A percentile compares a stretch with the other conserved stretches of the same genome.
phyloP scores from a whole-genome alignment of 2,329 filamentous ascomycete species.

The Cryphonectria nitschkei region DNA sequence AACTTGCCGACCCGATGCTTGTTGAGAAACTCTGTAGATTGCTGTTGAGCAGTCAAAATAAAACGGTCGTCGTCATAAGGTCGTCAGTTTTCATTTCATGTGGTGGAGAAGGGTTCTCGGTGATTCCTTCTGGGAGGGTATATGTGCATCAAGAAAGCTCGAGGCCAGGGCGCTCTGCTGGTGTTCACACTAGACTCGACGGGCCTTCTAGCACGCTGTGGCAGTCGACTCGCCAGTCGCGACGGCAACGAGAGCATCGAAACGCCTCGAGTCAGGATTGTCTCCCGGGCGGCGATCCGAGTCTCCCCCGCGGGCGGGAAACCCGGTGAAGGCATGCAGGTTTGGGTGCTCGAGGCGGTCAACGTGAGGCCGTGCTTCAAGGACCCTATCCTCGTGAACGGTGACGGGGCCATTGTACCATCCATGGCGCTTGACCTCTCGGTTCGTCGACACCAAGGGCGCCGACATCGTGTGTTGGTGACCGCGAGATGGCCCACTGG shows the following conservation, averaged over 20 bases:
- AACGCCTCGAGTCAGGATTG: constrained; percentile 50
- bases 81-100: constrained; percentile 19
- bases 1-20: constrained; percentile 19
- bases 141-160: constrained; percentile 7
- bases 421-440: constrained; percentile 67
- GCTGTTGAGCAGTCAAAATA: not conserved
- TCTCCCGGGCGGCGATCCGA: constrained; percentile 34
- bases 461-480: constrained; percentile 66
- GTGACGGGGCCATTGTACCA: constrained; percentile 68
- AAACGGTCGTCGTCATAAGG: constrained; percentile 22
- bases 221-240: constrained; percentile 56
- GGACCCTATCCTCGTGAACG: constrained; percentile 42
- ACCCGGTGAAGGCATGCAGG: constrained; percentile 54
- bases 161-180: not conserved
- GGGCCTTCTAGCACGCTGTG: constrained; percentile 31
- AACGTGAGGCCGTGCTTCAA: constrained; percentile 48
- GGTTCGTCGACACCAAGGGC: constrained; percentile 57
- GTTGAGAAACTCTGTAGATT: not conserved
- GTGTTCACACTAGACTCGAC: too few relatives aligned
- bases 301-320: constrained; percentile 46
- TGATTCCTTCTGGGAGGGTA: not conserved
- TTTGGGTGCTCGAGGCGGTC: constrained; percentile 64
- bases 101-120: not conserved
- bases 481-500: constrained; percentile 31
- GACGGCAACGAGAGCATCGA: constrained; percentile 68